phyloP scores from a whole-genome alignment of 805 yeast species.

The Candida caryicola region DNA sequence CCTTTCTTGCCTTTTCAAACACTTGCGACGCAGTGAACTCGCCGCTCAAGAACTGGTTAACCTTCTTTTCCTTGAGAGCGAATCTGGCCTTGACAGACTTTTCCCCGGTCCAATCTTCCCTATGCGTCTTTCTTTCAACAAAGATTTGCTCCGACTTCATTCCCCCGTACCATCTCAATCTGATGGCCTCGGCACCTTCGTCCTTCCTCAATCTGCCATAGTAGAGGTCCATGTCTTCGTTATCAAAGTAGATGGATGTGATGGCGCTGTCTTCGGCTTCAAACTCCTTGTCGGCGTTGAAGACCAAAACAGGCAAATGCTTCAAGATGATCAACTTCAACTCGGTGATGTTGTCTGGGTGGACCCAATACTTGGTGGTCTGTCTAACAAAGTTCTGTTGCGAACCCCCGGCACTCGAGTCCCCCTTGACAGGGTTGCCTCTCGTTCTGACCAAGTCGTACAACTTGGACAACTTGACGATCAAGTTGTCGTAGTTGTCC shows the following conservation, averaged over 20 bases:
- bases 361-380: constrained; percentile 99
- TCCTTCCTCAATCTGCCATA: constrained; percentile 92
- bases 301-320: constrained; percentile 94
- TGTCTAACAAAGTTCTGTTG: constrained; percentile 98
- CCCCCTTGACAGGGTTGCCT: constrained; percentile 94
- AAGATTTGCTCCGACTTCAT: constrained; percentile 90
- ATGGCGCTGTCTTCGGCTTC: constrained; percentile 94
- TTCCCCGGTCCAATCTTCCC: constrained; percentile 99
- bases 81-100: constrained; percentile 98
- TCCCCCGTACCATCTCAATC: constrained; percentile 99
- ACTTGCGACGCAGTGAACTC: constrained; percentile 83
- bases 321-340: constrained; percentile 87
- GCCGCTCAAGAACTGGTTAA: constrained; percentile 81
- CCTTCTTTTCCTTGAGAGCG: constrained; percentile 85
- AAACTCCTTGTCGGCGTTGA: constrained; percentile 94
- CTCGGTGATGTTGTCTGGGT: constrained; percentile 96
- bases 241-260: constrained; percentile 94
- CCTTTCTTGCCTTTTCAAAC: constrained; percentile 88
- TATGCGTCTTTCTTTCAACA: constrained; percentile 95
- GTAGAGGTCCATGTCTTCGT: constrained; percentile 83
- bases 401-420: constrained; percentile 95
- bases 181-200: constrained; percentile 98
- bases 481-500: constrained; percentile 86
- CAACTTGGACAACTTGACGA: constrained; percentile 82
- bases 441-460: constrained; percentile 93